Evolutionary conservation across 2,329 filamentous ascomycete species (phyloP), one percentile per base, ranked within the genome.

Genomic region (Colletotrichum liaoningense): DNA sequence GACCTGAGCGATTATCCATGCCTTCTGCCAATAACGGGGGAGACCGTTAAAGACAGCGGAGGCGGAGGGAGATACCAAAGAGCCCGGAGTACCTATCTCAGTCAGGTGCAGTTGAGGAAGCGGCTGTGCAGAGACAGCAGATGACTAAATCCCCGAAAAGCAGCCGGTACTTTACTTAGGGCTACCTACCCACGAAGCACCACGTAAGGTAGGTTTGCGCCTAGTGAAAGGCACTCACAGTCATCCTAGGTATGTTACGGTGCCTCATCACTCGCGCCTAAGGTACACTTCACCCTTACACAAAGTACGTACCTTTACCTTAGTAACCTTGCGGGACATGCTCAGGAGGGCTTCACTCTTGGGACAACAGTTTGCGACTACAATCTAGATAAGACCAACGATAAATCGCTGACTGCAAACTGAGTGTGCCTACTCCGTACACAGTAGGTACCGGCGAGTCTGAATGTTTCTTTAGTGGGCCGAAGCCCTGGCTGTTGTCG

Each of bases 111-210:
- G 56, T 46, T 24, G 7, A 28, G 28, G 35, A 28, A 24, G 66
- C 58, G 66, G 46, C 66, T 30, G 58, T 63, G 66, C 58, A 63
- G 46, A 26, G 30, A 60, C 38, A 6, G 28, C 42, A 49, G 19
- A 30, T 26, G 24, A 35, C 19, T n/a, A 22, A 66, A 49, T 59
- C 22, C 67, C 67, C 62, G 55, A 70, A 67, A 63, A 70, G 63
- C 62, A 42, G 55, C 63, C 68, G 55, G 42, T 26, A 2, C 33
- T 6, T 55, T 28, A 28, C 26, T 26, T 28, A 6, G 26, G 26
- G 26, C 26, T n/a, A 28, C 26, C 26, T 28, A 28, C 26, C 26
- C 26, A 28, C 26, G 5, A 28, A 28, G 26, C 1, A 28, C 26
- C 26, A 28, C 26, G 26, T 28, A 28, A 28, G 26, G 26, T 6